Base-by-base conservation (phyloP, 2,329 filamentous ascomycete genomes). In the Emmonsia crescens region DNA sequence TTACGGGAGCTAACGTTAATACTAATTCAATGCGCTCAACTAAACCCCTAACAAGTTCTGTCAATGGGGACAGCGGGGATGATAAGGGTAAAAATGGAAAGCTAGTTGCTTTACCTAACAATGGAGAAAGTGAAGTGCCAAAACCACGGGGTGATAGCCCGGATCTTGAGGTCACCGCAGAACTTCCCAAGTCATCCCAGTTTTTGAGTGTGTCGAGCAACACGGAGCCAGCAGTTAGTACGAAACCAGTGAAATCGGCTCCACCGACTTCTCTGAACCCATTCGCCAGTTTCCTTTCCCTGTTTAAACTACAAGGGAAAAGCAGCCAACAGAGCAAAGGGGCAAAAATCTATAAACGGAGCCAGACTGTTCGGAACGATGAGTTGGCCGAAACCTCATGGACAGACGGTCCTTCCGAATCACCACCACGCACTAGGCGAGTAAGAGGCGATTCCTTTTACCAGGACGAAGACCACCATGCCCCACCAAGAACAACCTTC, bases 401-500 rank as follows among this genome's bases (percentile, higher is more conserved):
- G 33, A 54, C 33, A 31, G 21, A 59, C 5, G 14, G 56, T 60
- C 38, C 55, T 12, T 38, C 58, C 29, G 29, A 60, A 31, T 57
- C 55, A n/a, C 65, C 55, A n/a, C 65, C 66, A 9, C 66, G 66
- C 36, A 59, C 64, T 5, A 33, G 69, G 40, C 75, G 77, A 3
- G 78, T 79, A 3, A 74, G 80, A 60, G 81, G 81, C 8, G 78
- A 82, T 63, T 82, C 81, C 3, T 66, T 79, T 3, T 71, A 79
- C 44, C 76, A 80, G 55, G 78, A 82, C 48, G 74, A 77, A 54
- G 72, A 72, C 42, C 73, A 88, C 60, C 79, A 83, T 59, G 87
- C 90, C 8, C 94, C 94, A 3, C 94, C 94, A 0, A 88, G 85
- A 68, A 97, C 94, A 0, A 95, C 90, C 0, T 89, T 99, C 65